Evolutionary conservation across 2,329 filamentous ascomycete genomes (phyloP), one percentile per base, ranked within the genome.

Genomic region (Graphilbum ipis-grandicollis): DNA sequence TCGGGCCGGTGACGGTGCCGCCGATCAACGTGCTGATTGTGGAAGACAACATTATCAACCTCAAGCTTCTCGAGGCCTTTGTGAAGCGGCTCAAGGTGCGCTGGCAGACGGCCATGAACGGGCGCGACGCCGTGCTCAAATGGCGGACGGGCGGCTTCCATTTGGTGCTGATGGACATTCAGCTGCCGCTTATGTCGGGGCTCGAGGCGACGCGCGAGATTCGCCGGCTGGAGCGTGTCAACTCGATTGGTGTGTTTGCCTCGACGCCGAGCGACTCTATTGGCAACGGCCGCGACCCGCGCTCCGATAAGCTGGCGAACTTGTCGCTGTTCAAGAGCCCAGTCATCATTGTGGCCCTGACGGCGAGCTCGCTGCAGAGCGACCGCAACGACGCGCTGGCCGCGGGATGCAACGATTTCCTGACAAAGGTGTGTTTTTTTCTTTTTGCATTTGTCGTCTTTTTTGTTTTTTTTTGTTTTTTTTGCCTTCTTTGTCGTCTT

Each of bases 1-100:
- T 75, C 4, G 75, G 71, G 22, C 66, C 82, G 48, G 68, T 93
- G 21, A 84, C 88, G 46, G 84, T 96, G 1, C 90, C 90, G 8
- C 88, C 90, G 1, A 96, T 98, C 59, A 96, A 93, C 48, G 86
- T 96, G 8, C 66, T 98, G 31, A 93, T 98, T 42, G 90, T 98
- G 13, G 90, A 98, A 60, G 90, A 98, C 60, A 98, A 98, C 56
- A 85, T 90, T 44, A 96, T 98, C 66, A 98, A 96, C 52, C 63
- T 96, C 46, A 82, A 84, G 50, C 74, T 98, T 9, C 64, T 98
- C 26, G 88, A 94, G 52, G 85, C 86, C 1, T 93, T 98, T 51
- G 88, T 96, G 66, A 93, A 94, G 59, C 70, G 85, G 34, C 66
- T 98, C 35, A 94, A 93, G 52, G 90, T 98, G 7, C 74, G 90